Evolutionary conservation across 441 rosid genomes (phyloP).

Genomic region (Corymbia calophylla): DNA sequence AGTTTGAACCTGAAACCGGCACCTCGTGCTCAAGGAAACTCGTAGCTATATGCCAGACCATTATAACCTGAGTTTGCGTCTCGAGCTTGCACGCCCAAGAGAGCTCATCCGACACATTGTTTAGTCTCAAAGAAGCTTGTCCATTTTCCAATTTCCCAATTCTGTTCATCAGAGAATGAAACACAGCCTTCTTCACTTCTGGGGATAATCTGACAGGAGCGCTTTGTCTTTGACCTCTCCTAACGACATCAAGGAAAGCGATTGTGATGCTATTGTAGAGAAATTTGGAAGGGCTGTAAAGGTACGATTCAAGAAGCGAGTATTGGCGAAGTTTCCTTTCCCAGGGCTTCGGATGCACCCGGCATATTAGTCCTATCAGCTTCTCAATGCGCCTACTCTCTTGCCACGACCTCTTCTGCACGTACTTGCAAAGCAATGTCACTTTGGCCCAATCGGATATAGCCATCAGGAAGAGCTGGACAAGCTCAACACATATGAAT

Average conservation of each 20-base stretch:
- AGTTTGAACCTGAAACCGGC: neutral
- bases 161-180: neutral
- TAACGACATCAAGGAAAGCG: too few relatives aligned
- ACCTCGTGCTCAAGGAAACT: neutral
- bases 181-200: neutral
- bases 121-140: neutral
- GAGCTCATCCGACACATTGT: neutral
- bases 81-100: neutral
- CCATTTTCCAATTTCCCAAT: neutral
- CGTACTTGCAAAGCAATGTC: neutral
- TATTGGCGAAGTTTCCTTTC: neutral
- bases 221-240: neutral
- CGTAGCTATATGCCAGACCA: neutral
- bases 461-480: neutral
- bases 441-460: neutral
- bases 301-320: neutral
- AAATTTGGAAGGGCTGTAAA: rapidly evolving
- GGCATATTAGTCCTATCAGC: neutral
- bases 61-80: neutral
- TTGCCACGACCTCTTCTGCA: neutral
- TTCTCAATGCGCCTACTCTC: neutral
- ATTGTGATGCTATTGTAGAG: neutral
- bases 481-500: neutral
- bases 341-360: neutral
- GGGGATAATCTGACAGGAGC: neutral